These are phyloP conservation scores for Apiospora saccharicola DNA, from an alignment of 2,329 filamentous ascomycete species.

Conservation along the genomic window DNA sequence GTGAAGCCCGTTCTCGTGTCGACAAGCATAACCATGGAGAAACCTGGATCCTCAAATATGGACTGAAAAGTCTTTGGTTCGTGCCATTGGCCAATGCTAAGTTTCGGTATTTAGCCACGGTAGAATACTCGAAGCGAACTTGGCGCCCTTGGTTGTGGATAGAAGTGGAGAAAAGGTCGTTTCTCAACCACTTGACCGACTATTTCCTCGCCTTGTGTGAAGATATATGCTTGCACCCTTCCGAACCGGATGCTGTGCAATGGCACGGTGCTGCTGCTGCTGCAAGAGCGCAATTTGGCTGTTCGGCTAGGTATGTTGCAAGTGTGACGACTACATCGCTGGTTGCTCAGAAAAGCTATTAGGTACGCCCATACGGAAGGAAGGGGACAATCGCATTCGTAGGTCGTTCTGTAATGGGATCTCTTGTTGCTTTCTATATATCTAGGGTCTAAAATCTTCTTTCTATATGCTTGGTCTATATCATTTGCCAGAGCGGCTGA, in stretches of 20 bases:
- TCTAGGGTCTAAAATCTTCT: background rate
- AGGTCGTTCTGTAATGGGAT: background rate
- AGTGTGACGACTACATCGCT: background rate
- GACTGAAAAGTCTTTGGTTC: conserved; percentile 3
- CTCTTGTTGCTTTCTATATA: too few relatives aligned
- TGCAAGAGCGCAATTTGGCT: background rate
- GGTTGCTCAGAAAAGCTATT: background rate
- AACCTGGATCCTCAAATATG: conserved; percentile 12
- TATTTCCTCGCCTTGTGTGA: background rate
- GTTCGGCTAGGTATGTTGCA: background rate
- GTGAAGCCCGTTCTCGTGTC: background rate
- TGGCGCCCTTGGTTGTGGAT: background rate
- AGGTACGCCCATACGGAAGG: background rate
- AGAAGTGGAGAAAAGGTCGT: background rate
- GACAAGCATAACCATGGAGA: background rate
- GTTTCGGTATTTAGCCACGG: conserved; percentile 19
- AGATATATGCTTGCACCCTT: background rate
- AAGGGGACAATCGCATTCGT: background rate
- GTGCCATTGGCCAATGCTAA: background rate
- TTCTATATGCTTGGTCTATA: conserved; percentile 1
- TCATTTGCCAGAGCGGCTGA: background rate
- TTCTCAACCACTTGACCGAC: conserved; percentile 3
- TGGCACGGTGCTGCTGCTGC: background rate
- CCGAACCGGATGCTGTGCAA: background rate
- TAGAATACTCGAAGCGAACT: conserved; percentile 21